These are phyloP conservation scores for Castanopsis chinensis DNA, from an alignment of 306 rosid species.

Conservation along the genomic window DNA sequence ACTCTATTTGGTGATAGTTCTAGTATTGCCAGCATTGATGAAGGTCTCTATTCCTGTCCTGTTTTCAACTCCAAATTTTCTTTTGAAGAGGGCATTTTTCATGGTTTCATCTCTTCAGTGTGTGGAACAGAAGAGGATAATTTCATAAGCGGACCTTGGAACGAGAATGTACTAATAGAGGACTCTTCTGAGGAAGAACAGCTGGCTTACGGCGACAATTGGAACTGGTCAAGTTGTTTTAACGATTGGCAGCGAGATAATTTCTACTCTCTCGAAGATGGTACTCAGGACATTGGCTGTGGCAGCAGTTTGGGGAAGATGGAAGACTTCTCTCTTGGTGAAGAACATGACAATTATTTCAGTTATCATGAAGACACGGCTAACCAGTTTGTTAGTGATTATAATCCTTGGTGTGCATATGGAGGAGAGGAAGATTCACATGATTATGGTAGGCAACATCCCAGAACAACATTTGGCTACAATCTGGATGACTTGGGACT, in stretches of 20 bases:
- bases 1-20: not conserved
- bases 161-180: conserved; percentile 16
- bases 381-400: conserved; percentile 18
- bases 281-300: conserved; percentile 3
- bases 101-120: not conserved
- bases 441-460: conserved; percentile 10
- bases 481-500: conserved; percentile 11
- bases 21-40: not conserved
- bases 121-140: not conserved
- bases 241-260: conserved; percentile 16
- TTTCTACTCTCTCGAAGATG: conserved; percentile 14
- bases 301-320: conserved; percentile 1
- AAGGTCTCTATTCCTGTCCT: conserved; percentile 5
- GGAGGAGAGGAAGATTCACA: conserved; percentile 9
- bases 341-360: not conserved
- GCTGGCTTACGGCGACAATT: not conserved
- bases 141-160: conserved; percentile 8
- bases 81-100: conserved; percentile 17
- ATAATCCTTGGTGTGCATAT: conserved; percentile 16
- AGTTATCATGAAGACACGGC: conserved; percentile 10
- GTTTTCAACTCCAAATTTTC: conserved; percentile 5
- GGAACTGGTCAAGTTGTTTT: conserved; percentile 9
- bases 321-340: not conserved
- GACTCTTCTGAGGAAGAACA: conserved; percentile 19
- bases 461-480: not conserved